A percentile compares a stretch with the other conserved stretches of the same genome.
phyloP scores from a whole-genome alignment of 163 green algal genomes.

The Chloromonas sp. region DNA sequence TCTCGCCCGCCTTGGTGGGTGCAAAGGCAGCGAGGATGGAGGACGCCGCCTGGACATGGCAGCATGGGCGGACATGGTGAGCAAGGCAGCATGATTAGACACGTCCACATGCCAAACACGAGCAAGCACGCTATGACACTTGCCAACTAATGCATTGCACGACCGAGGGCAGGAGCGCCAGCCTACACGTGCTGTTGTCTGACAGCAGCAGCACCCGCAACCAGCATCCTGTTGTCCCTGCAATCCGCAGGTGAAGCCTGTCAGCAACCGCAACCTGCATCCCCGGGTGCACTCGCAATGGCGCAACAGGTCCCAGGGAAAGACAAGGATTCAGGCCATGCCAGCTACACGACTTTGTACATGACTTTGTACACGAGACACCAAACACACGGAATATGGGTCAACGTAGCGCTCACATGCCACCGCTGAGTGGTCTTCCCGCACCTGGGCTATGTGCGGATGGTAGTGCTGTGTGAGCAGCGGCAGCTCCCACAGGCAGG shows the following conservation, averaged over 20 bases:
- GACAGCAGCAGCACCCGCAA: background rate
- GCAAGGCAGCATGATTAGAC: background rate
- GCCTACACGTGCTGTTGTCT: too few relatives aligned
- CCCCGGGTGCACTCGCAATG: background rate
- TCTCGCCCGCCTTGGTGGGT: background rate
- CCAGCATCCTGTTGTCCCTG: too few relatives aligned
- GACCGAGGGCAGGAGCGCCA: too few relatives aligned
- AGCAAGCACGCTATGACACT: background rate
- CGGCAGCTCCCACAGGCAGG: slow-evolving; percentile 77
- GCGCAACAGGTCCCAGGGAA: too few relatives aligned
- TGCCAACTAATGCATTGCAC: too few relatives aligned
- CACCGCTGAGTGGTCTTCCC: background rate
- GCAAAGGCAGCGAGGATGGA: background rate
- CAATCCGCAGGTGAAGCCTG: background rate
- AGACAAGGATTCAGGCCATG: too few relatives aligned
- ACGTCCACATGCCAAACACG: background rate
- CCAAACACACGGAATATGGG: background rate
- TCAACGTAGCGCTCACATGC: background rate
- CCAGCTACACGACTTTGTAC: background rate
- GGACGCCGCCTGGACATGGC: background rate
- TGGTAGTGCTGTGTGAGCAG: slow-evolving; percentile 70
- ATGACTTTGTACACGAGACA: background rate
- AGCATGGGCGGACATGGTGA: background rate
- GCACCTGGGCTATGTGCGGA: slow-evolving; percentile 51
- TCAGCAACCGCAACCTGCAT: background rate